A percentile compares a stretch with the other conserved stretches of the same genome.
phyloP scores from a whole-genome alignment of 352 stramenopile genomes.

The Globisporangium middletonii region DNA sequence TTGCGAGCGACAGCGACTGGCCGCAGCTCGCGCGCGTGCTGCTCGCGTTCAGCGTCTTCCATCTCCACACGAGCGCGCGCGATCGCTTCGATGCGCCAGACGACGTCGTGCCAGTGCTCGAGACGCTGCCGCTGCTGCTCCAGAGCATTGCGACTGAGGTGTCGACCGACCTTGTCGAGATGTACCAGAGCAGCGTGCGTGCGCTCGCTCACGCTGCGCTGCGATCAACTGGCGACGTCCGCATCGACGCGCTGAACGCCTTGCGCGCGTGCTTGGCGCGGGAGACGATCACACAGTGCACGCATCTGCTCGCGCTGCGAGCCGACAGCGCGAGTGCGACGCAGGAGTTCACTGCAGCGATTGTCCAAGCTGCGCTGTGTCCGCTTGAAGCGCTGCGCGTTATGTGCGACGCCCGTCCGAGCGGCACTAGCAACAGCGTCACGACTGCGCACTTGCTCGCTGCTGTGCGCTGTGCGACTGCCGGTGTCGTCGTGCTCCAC shows the following conservation, averaged over 20 bases:
- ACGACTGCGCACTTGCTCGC: slow-evolving; percentile 27
- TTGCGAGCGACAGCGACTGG: slow-evolving; percentile 1
- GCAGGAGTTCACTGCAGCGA: slow-evolving; percentile 16
- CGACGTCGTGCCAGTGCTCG: slow-evolving; percentile 32
- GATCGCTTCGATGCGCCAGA: slow-evolving; percentile 28
- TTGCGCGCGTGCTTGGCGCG: slow-evolving; percentile 36
- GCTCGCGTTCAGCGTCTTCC: slow-evolving; percentile 33
- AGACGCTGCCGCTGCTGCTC: slow-evolving; percentile 30
- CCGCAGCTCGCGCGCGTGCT: slow-evolving; percentile 18
- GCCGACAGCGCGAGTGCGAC: not conserved
- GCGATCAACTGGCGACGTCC: slow-evolving; percentile 22
- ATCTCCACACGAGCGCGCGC: slow-evolving; percentile 35
- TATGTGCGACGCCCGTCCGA: slow-evolving; percentile 24
- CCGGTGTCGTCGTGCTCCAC: slow-evolving; percentile 45
- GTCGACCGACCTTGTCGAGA: slow-evolving; percentile 2
- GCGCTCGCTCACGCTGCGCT: slow-evolving; percentile 33
- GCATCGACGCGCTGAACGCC: slow-evolving; percentile 33
- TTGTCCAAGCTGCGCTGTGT: slow-evolving; percentile 34
- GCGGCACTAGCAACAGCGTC: not conserved
- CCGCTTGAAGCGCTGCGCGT: slow-evolving; percentile 32
- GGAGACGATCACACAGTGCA: slow-evolving; percentile 23
- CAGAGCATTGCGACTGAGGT: slow-evolving; percentile 4
- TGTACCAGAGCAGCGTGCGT: slow-evolving; percentile 21
- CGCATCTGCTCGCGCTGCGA: not conserved
- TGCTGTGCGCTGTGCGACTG: slow-evolving; percentile 36